These are phyloP conservation scores for Bruguiera parviflora DNA, from an alignment of 345 rosid species.

Conservation along the genomic window DNA sequence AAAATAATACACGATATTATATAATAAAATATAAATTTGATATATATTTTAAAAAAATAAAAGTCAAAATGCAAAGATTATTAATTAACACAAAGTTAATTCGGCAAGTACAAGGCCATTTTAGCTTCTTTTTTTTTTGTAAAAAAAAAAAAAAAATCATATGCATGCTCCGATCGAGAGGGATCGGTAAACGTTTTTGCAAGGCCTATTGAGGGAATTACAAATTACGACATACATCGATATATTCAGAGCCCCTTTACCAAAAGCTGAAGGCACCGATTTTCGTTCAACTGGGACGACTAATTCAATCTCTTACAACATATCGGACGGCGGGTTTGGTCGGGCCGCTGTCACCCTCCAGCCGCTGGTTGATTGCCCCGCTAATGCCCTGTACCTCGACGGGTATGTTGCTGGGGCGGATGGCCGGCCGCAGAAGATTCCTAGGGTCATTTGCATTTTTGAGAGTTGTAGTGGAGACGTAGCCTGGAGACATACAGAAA, in stretches of 20 bases:
- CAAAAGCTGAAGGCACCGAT: constrained; percentile 69
- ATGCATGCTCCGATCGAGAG: constrained; percentile 52
- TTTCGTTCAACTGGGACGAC: constrained; percentile 36
- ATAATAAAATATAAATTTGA: too few species aligned
- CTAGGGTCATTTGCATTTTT: constrained; percentile 54
- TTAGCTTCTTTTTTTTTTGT: too few species aligned
- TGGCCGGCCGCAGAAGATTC: constrained; percentile 48
- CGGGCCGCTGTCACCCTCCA: constrained; percentile 49
- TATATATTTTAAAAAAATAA: too few species aligned
- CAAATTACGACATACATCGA: constrained; percentile 42
- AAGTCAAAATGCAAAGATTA: too few species aligned
- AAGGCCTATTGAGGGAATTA: constrained; percentile 67
- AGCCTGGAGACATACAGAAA: constrained; percentile 67
- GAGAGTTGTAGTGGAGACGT: constrained; percentile 58
- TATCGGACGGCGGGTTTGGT: constrained; percentile 47
- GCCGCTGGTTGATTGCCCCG: constrained; percentile 63
- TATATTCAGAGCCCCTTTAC: constrained; percentile 50
- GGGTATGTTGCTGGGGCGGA: constrained; percentile 59
- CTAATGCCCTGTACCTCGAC: constrained; percentile 50
- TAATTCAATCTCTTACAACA: constrained; percentile 32
- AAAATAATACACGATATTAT: too few species aligned
- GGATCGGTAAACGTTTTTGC: constrained; percentile 64
- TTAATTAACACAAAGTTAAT: too few species aligned
- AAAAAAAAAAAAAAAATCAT: too few species aligned
- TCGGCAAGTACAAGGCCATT: too few species aligned